A percentile compares a stretch with the other conserved stretches of the same genome.
phyloP scores from a whole-genome alignment of 768 basidiomycete species.

The Pleurotus pulmonarius region DNA sequence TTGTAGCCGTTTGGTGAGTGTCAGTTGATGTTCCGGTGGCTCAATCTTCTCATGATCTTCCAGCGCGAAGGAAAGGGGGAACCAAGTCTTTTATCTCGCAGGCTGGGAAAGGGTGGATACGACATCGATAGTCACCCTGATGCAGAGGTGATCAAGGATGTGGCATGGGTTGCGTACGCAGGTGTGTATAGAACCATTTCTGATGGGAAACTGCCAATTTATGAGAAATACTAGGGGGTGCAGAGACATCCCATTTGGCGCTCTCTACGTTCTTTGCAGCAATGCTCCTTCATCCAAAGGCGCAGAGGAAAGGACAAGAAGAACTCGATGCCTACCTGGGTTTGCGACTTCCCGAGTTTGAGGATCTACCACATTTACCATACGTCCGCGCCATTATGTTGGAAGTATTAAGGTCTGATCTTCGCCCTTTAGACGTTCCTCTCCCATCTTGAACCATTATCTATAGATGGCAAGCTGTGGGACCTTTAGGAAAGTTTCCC shows the following conservation, averaged over 20 bases:
- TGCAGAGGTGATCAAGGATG: slow-evolving; percentile 25
- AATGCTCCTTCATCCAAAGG: slow-evolving; percentile 37
- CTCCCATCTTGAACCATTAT: no score
- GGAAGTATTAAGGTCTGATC: slow-evolving; percentile 36
- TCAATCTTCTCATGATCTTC: background rate
- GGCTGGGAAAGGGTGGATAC: slow-evolving; percentile 16
- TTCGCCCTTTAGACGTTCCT: no score
- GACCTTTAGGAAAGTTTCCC: slow-evolving; percentile 26
- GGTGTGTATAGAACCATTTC: no score
- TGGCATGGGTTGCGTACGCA: slow-evolving; percentile 33
- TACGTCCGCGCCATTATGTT: slow-evolving; percentile 40
- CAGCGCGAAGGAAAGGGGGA: background rate
- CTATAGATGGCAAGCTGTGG: slow-evolving; percentile 32
- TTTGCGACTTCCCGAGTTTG: slow-evolving; percentile 36
- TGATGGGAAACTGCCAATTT: no score
- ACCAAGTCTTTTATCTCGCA: slow-evolving; percentile 22
- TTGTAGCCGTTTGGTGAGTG: background rate
- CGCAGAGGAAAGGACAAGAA: slow-evolving; percentile 36
- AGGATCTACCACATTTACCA: slow-evolving; percentile 33
- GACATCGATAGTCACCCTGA: background rate
- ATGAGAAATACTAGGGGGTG: no score
- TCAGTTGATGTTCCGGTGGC: no score
- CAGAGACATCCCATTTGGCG: slow-evolving; percentile 7
- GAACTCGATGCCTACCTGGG: slow-evolving; percentile 41
- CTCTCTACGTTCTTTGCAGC: slow-evolving; percentile 30